These are phyloP conservation scores for Penicillium sp. DNA, from an alignment of 2,329 filamentous ascomycete species.

Conservation along the genomic window DNA sequence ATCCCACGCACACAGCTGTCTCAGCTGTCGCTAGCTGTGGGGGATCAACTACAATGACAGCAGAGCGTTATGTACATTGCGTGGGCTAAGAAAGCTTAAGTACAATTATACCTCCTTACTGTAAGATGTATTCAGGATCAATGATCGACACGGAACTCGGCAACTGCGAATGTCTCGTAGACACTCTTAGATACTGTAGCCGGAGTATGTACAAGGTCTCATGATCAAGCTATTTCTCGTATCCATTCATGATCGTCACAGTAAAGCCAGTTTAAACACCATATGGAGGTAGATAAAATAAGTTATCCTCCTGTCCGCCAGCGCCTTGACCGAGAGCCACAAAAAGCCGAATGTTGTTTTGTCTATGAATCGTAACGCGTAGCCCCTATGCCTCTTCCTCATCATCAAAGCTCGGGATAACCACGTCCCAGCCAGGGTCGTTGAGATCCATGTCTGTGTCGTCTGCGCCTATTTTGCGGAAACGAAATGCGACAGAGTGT, in stretches of 20 bases:
- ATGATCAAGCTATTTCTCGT: neutral
- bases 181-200: neutral
- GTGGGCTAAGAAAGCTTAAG: neutral
- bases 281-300: neutral
- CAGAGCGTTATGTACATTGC: neutral
- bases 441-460: conserved; percentile 27
- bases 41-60: neutral
- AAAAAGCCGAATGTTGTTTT: neutral
- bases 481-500: conserved; percentile 34
- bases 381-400: conserved; percentile 23
- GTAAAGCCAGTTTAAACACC: neutral
- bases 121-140: neutral
- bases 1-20: conserved; percentile 7
- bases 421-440: conserved; percentile 36
- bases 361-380: neutral
- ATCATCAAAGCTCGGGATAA: conserved; percentile 33
- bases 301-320: neutral
- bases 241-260: neutral
- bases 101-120: neutral
- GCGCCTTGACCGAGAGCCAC: neutral
- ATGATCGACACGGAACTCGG: neutral
- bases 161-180: neutral
- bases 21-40: conserved; percentile 3
- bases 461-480: conserved; percentile 20
- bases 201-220: neutral